These are phyloP conservation scores for Takashimella tepidaria DNA, from an alignment of 1,284 basidiomycete genomes.

Conservation along the genomic window DNA sequence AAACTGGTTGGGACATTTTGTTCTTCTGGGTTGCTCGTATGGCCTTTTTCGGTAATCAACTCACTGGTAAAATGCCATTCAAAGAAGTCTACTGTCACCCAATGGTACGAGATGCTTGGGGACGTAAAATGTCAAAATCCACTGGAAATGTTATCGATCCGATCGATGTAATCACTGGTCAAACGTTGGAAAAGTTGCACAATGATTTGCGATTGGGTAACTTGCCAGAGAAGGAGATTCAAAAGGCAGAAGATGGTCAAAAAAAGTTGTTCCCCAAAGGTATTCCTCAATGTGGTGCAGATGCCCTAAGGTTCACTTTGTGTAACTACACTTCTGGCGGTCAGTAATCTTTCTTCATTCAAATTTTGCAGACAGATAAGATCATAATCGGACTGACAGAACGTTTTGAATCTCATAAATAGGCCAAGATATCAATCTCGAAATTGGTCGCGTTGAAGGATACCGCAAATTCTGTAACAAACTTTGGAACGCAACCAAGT, in stretches of 20 bases:
- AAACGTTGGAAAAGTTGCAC: conserved; percentile 77
- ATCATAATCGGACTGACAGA: neutral
- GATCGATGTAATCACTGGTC: conserved; percentile 88
- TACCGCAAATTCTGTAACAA: conserved; percentile 99
- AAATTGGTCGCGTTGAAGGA: conserved; percentile 95
- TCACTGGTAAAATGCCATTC: conserved; percentile 91
- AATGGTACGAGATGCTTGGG: conserved; percentile 98
- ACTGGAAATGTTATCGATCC: conserved; percentile 98
- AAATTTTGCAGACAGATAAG: neutral
- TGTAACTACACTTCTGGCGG: conserved; percentile 87
- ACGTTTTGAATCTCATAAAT: neutral
- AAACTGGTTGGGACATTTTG: conserved; percentile 98
- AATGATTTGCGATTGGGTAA: conserved; percentile 86
- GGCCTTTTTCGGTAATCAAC: conserved; percentile 87
- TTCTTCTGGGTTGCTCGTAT: conserved; percentile 99
- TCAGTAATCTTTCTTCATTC: conserved; percentile 46
- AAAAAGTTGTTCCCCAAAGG: conserved; percentile 99
- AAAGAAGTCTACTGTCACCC: conserved; percentile 97
- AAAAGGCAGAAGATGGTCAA: conserved; percentile 87
- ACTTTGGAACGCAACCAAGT: conserved; percentile 98
- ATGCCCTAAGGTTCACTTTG: conserved; percentile 90
- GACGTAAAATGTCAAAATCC: conserved; percentile 98
- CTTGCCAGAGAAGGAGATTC: conserved; percentile 87
- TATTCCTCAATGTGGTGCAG: conserved; percentile 97
- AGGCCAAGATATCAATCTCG: conserved; percentile 93